Evolutionary conservation across 73 alveolate genomes (phyloP).

Genomic region (Tetrahymena malaccensis): DNA sequence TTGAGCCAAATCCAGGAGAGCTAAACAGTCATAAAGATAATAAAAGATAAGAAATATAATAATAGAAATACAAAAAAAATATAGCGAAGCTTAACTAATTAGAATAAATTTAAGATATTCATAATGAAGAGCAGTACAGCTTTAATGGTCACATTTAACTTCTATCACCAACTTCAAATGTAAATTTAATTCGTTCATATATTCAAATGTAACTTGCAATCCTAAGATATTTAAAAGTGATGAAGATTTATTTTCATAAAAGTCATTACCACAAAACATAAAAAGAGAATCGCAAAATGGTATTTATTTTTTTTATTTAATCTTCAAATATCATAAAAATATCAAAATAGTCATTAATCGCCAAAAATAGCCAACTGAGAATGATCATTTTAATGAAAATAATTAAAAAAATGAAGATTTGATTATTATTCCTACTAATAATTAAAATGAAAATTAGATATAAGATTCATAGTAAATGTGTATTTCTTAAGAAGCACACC

Average conservation of each 20-base stretch:
- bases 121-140: background rate
- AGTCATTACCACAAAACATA: background rate
- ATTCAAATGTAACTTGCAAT: background rate
- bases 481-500: background rate
- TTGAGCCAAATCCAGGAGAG: background rate
- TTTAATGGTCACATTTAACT: background rate
- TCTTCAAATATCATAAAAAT: too few species aligned
- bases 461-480: background rate
- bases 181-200: background rate
- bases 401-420: background rate
- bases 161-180: background rate
- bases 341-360: background rate
- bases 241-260: background rate
- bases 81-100: background rate
- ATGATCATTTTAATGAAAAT: background rate
- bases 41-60: background rate
- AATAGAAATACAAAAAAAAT: too few species aligned
- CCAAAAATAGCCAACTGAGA: too few species aligned
- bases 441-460: background rate
- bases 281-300: background rate
- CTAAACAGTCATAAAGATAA: too few species aligned
- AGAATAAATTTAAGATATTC: background rate
- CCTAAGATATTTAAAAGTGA: background rate
- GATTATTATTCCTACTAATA: background rate
- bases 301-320: background rate